Evolutionary conservation across 2,329 filamentous ascomycete species (phyloP).

Genomic region (Calonectria pauciramosa): DNA sequence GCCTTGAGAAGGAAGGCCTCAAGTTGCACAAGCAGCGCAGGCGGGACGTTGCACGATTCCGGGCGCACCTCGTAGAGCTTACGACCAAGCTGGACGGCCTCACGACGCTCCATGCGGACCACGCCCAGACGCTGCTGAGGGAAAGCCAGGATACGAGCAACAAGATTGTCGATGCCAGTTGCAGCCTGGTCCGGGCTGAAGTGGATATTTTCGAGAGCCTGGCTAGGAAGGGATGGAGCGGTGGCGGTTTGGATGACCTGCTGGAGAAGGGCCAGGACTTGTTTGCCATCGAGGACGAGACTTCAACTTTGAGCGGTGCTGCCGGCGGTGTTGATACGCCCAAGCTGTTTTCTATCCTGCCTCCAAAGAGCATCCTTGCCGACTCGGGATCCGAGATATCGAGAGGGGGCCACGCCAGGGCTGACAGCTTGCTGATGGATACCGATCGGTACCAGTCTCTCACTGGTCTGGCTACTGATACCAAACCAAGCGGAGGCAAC

Average conservation of each 20-base stretch:
- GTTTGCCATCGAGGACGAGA: constrained; percentile 62
- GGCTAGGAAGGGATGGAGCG: constrained; percentile 76
- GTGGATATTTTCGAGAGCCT: constrained; percentile 78
- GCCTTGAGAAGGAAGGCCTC: constrained; percentile 75
- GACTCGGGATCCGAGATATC: constrained; percentile 60
- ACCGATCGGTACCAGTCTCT: constrained; percentile 71
- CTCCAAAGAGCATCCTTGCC: constrained; percentile 74
- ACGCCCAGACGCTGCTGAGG: constrained; percentile 70
- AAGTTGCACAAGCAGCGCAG: constrained; percentile 72
- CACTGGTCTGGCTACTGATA: constrained; percentile 57
- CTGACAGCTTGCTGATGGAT: constrained; percentile 69
- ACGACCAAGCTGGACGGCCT: constrained; percentile 74
- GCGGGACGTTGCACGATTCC: constrained; percentile 72
- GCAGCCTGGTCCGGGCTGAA: constrained; percentile 75
- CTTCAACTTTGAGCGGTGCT: constrained; percentile 49
- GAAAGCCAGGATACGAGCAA: constrained; percentile 76
- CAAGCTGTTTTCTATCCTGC: constrained; percentile 75
- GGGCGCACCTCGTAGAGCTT: constrained; percentile 74
- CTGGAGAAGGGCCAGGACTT: constrained; percentile 75
- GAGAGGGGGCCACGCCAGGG: constrained; percentile 56
- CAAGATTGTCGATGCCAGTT: constrained; percentile 74
- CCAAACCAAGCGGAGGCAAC: constrained; percentile 42
- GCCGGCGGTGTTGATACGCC: constrained; percentile 51
- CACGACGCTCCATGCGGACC: constrained; percentile 71
- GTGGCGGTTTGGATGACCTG: constrained; percentile 75